These are phyloP conservation scores for Nakazawaea ishiwadae DNA, from an alignment of 805 yeast genomes.

Conservation along the genomic window DNA sequence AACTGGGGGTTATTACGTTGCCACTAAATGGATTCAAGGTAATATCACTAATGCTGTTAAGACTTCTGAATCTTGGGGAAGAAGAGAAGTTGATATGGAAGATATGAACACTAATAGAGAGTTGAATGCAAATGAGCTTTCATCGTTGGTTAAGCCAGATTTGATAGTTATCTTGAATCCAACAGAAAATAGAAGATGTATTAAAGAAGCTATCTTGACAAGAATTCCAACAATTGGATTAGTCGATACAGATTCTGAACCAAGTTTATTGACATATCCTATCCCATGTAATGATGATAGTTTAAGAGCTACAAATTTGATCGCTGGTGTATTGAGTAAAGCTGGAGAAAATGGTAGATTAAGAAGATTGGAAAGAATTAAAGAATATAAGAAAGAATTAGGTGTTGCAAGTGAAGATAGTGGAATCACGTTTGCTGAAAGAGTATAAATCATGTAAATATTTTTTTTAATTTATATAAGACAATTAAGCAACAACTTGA, in stretches of 20 bases:
- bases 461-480: no score
- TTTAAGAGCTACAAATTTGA: conserved; percentile 69
- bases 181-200: conserved; percentile 72
- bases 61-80: conserved; percentile 53
- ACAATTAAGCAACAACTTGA: conserved; percentile 38
- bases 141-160: conserved; percentile 75
- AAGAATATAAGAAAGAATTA: conserved; percentile 25
- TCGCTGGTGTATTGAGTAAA: conserved; percentile 77
- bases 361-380: conserved; percentile 42
- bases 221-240: conserved; percentile 92
- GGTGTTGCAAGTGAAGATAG: conserved; percentile 20
- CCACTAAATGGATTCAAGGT: conserved; percentile 92
- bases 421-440: conserved; percentile 12
- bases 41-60: conserved; percentile 81
- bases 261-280: conserved; percentile 85
- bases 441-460: not conserved
- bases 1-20: conserved; percentile 74
- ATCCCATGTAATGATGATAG: conserved; percentile 97
- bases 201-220: conserved; percentile 74
- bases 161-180: conserved; percentile 84
- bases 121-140: conserved; percentile 44
- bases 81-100: conserved; percentile 72
- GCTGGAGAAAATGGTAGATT: conserved; percentile 80
- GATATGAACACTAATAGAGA: conserved; percentile 63
- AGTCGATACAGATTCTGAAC: conserved; percentile 91